Base-by-base conservation (phyloP, 148 eudicot genomes). In the Amaranthus hypochondriacus region DNA sequence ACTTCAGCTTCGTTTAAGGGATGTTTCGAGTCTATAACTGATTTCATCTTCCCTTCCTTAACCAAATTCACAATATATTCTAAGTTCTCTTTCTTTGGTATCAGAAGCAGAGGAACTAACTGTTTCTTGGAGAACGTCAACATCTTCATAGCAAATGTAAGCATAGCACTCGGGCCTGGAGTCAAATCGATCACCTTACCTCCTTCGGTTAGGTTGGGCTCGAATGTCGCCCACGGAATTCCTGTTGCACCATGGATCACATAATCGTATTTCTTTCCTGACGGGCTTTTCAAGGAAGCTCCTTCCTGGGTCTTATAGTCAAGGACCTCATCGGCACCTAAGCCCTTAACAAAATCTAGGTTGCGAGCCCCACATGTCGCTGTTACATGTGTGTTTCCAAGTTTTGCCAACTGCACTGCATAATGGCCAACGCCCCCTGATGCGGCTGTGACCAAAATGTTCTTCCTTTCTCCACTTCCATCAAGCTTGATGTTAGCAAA, bases 361-460 rank as follows among this genome's bases (percentile, higher is more conserved):
- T 88, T 92, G 39, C 90, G 93, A 9, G 88, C 87, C 39, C 96
- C 93, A 73, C 97, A 92, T 0, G 96, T 92, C 48, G 93, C 87
- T 0, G 96, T 92, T 11, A 92, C 91, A 4, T 90, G 88, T 0
- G 88, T 69, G 76, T 92, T 92, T 44, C 93, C 97, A 0, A 92
- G 88, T 84, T 92, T 90, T 14, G 96, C 96, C 48, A 92, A 80
- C 72, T 92, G 97, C 50, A 92, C 91, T 1, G 91, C 89, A 12
- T 87, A 90, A 80, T 88, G 93, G 44, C 96, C 93, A 7, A 88
- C 96, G 3, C 97, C 96, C 4, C 96, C 92, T 3, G 96, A 91
- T 9, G 84, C 96, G 3, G 88, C 91, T 0, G 90, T 87, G 76
- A 89, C 66, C 9, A 91, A 84, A 28, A 91, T 79, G 81, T 89